Base-by-base conservation (phyloP, 2,329 filamentous ascomycete species). In the Cladosporium phlei region DNA sequence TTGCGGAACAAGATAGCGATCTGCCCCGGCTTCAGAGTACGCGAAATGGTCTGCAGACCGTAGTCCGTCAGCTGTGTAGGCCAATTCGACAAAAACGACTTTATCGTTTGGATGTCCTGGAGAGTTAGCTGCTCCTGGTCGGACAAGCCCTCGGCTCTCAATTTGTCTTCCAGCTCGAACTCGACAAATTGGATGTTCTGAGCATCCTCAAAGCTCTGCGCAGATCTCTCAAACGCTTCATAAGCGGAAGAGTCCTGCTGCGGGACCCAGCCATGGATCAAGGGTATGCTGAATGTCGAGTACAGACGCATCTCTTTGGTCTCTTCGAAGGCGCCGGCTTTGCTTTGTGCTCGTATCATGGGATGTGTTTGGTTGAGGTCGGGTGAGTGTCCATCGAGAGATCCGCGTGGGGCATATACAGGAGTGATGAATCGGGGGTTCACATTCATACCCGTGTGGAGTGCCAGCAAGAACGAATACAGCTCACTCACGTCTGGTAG, bases 381-480 rank as follows among this genome's bases (percentile, higher is more conserved):
- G 7, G 55, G 45, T 1, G 58, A 49, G 22, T 45, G 42, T 8
- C 42, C 52, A 33, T 61, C 57, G 21, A 55, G 39, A 4, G 55
- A 58, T 7, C 57, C 58, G 27, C 55, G 38, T 1, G 42, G 42
- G 2, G 42, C 42, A 21, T 45, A 32, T 0, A 53, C 55, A 0
- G 61, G 53, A 2, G 87, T 77, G 6, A 94, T 76, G 53, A 95
- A 93, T 16, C 86, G 81, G 2, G 93, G 93, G 55, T 98, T 98
- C 48, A 97, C 91, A 59, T 97, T 98, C 87, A 98, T 95, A 28
- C 93, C 93, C 0, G 90, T 97, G 57, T 96, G 88, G 2, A 98
- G 71, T 34, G 88, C 86, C 47, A 93, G 80, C 2, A 98, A 72
- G 60, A 98, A 98, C 5, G 78, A 76, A 64, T 95, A 95, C 1